Conservation (phyloP, 306 rosid species). For the Ormosia semicastrata region DNA sequence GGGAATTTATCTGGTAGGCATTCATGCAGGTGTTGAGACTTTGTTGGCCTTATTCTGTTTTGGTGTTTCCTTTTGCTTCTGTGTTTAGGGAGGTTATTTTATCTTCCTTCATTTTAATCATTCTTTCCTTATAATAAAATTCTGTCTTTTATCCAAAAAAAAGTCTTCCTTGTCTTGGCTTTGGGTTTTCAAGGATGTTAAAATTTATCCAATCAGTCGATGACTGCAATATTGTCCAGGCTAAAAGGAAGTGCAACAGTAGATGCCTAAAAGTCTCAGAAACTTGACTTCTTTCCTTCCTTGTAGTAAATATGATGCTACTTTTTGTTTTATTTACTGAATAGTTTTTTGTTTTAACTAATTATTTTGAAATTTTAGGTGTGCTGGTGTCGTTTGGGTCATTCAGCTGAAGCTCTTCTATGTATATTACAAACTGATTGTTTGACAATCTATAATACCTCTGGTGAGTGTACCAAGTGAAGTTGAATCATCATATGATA, state of each 20-base stretch:
- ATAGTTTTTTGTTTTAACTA: constrained; percentile 12
- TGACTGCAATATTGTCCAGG: constrained; percentile 5
- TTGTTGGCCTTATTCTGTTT: neutral
- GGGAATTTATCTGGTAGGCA: neutral
- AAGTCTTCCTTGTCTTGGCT: constrained; percentile 18
- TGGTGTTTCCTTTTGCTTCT: neutral
- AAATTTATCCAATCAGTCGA: constrained; percentile 1
- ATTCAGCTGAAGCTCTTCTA: constrained; percentile 75
- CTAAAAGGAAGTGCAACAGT: constrained; percentile 7
- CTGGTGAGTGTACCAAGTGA: constrained; percentile 54
- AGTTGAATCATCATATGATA: constrained; percentile 16
- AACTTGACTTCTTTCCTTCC: neutral
- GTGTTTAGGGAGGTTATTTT: constrained; percentile 12
- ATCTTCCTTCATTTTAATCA: neutral
- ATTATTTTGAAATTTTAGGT: constrained; percentile 50
- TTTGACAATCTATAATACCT: constrained; percentile 78
- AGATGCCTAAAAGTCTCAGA: constrained; percentile 13
- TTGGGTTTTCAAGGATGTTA: constrained; percentile 24
- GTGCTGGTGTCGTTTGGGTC: constrained; percentile 86
- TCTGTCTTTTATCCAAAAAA: neutral
- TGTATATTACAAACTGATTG: constrained; percentile 75
- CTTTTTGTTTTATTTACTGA: constrained; percentile 16
- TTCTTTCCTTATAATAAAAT: neutral
- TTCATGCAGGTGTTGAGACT: neutral
- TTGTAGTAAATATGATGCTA: neutral